A percentile compares a stretch with the other conserved stretches of the same genome.
Evolutionary conservation across 1,284 basidiomycete species (phyloP).

Genomic region (Trametes hirsuta): DNA sequence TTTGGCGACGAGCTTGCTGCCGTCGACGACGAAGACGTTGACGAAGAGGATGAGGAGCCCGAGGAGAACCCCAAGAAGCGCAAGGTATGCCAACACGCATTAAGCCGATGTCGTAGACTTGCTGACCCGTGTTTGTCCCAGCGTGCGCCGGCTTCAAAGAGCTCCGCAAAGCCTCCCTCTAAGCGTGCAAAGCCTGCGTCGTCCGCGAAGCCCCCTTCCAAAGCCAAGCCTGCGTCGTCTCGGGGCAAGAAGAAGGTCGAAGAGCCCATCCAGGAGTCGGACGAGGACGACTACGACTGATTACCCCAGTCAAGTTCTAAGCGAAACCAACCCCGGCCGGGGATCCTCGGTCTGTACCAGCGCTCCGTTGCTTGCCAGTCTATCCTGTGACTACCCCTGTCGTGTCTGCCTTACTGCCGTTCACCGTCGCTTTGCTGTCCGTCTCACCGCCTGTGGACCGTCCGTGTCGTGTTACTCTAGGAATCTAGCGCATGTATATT

Average conservation of each 20-base stretch:
- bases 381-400: background rate
- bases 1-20: constrained; percentile 39
- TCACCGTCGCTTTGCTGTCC: constrained; percentile 11
- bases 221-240: constrained; percentile 26
- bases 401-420: background rate
- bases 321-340: background rate
- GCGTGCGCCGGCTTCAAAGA: constrained; percentile 34
- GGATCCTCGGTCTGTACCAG: background rate
- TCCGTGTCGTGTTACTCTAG: constrained; percentile 14
- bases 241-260: constrained; percentile 30
- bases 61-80: constrained; percentile 38
- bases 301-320: background rate
- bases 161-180: constrained; percentile 28
- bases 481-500: constrained; percentile 22
- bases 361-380: background rate
- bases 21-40: constrained; percentile 36
- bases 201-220: constrained; percentile 29
- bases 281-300: constrained; percentile 27
- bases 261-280: constrained; percentile 27
- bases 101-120: background rate
- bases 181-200: constrained; percentile 33
- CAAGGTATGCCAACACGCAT: constrained; percentile 32
- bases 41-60: constrained; percentile 36
- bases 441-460: constrained; percentile 5
- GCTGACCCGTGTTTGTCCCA: constrained; percentile 1